Base-by-base conservation (phyloP, 257 asterid species). In the Verbena officinalis region DNA sequence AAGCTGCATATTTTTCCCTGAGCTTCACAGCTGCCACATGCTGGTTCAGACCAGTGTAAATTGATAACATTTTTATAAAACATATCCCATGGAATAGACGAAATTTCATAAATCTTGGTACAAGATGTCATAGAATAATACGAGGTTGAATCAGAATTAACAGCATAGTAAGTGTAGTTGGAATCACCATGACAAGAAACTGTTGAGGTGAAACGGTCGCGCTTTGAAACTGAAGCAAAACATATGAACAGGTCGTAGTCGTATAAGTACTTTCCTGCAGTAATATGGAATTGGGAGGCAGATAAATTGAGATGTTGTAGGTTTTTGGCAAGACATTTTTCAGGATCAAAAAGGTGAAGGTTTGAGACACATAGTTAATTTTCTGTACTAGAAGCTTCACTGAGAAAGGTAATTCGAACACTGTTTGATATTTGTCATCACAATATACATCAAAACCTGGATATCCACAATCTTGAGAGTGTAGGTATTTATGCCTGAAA, bases 1-100 rank as follows among this genome's bases (percentile, higher is more conserved):
- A 71, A 31, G 27, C 71, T 63, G 65, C 91, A 82, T 36, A 49
- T n/a, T 52, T 61, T 62, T 4, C 66, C 75, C 34, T 20, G 9
- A 10, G 36, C 20, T 75, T 85, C 86, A 50, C 89, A 88, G 6
- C n/a, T 6, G 19, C 80, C 74, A 62, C 91, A 84, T 1, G 20
- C 61, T 22, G 92, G 88, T 15, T 65, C 15, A 3, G 74, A 66
- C 96, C 95, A 89, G 21, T 22, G 43, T 56, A 89, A 61, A 17
- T 1, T 0, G 1, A 64, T 4, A n/a, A 55, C 46, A 13, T 59
- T 19, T 13, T 2, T 1, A 1, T 6, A 0, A 9, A 40, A 15
- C 0, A 61, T 19, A 1, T 8, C 1, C 4, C 4, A 0, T 7
- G 81, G 76, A 73, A 79, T 78, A 17, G 48, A 36, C 2, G 79